Conservation (phyloP, 2,329 filamentous ascomycete species). For the Trichoderma oligosporum region DNA sequence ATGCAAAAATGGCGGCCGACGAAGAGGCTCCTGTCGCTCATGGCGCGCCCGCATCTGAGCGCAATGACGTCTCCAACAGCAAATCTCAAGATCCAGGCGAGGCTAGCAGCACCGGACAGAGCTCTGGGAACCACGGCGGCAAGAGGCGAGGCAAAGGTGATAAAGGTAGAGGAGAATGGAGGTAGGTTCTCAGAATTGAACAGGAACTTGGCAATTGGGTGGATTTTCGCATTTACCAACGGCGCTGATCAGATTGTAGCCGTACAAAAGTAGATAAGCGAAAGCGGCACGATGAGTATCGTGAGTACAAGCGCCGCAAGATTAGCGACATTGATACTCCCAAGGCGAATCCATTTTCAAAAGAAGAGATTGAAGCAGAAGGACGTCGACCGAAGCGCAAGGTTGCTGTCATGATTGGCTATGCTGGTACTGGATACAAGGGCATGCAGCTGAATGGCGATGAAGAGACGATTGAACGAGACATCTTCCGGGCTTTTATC, state of each 20-base stretch:
- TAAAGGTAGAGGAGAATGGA: constrained; percentile 26
- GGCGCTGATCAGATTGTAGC: constrained; percentile 36
- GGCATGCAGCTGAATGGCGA: constrained; percentile 86
- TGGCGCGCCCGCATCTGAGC: constrained; percentile 22
- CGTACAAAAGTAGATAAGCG: constrained; percentile 39
- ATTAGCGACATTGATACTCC: constrained; percentile 33
- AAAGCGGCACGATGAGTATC: constrained; percentile 39
- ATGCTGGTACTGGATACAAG: constrained; percentile 93
- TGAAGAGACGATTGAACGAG: constrained; percentile 92
- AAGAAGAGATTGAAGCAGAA: constrained; percentile 85
- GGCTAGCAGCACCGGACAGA: neutral
- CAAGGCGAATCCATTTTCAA: constrained; percentile 49
- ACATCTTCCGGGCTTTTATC: constrained; percentile 89
- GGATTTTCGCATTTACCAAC: constrained; percentile 26
- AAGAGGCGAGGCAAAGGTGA: constrained; percentile 29
- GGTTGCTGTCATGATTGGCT: constrained; percentile 91
- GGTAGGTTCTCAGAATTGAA: constrained; percentile 24
- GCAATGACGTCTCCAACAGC: constrained; percentile 21
- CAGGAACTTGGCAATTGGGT: neutral
- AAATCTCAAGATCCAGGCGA: neutral
- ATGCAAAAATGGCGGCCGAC: constrained; percentile 35
- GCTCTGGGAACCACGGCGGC: constrained; percentile 18
- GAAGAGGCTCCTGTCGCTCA: constrained; percentile 30
- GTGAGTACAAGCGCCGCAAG: constrained; percentile 42
- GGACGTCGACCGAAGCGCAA: constrained; percentile 89